phyloP scores from a whole-genome alignment of 768 basidiomycete species.

The Macrocybe gigantea region DNA sequence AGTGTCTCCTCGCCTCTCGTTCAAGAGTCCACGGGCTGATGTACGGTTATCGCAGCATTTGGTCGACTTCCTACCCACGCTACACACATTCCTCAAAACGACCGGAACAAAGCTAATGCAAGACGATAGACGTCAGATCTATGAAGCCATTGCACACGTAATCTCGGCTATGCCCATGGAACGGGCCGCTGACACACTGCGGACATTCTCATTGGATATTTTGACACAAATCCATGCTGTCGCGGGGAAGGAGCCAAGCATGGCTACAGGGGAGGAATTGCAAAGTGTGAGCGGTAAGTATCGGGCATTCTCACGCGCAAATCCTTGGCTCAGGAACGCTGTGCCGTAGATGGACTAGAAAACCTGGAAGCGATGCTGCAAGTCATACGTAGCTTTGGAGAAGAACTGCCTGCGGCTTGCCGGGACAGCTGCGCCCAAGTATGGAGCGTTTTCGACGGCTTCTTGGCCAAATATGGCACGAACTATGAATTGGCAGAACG shows the following conservation, averaged over 20 bases:
- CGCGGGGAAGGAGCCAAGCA: slow-evolving; percentile 43
- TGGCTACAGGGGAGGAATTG: slow-evolving; percentile 63
- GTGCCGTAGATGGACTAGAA: slow-evolving; percentile 71
- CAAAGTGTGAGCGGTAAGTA: slow-evolving; percentile 61
- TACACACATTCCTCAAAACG: slow-evolving; percentile 82
- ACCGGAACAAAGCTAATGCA: slow-evolving; percentile 75
- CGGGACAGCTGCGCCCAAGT: slow-evolving; percentile 72
- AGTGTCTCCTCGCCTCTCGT: slow-evolving; percentile 7
- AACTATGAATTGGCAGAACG: slow-evolving; percentile 78
- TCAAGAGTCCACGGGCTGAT: not conserved
- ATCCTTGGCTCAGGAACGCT: not conserved
- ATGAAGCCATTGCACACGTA: slow-evolving; percentile 93
- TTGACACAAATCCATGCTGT: slow-evolving; percentile 69
- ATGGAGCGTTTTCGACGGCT: slow-evolving; percentile 78
- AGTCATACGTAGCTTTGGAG: slow-evolving; percentile 76
- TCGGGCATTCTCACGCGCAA: not conserved
- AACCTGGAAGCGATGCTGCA: slow-evolving; percentile 90
- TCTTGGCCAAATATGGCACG: slow-evolving; percentile 74
- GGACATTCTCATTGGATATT: slow-evolving; percentile 82
- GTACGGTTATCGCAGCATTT: slow-evolving; percentile 55
- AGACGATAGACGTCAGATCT: slow-evolving; percentile 87
- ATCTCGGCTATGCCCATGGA: slow-evolving; percentile 93
- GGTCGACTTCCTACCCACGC: slow-evolving; percentile 83
- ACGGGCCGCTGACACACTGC: slow-evolving; percentile 79
- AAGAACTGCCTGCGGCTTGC: slow-evolving; percentile 77